Evolutionary conservation across 108 stramenopile genomes (phyloP).

Genomic region (Nitzschia sp.): DNA sequence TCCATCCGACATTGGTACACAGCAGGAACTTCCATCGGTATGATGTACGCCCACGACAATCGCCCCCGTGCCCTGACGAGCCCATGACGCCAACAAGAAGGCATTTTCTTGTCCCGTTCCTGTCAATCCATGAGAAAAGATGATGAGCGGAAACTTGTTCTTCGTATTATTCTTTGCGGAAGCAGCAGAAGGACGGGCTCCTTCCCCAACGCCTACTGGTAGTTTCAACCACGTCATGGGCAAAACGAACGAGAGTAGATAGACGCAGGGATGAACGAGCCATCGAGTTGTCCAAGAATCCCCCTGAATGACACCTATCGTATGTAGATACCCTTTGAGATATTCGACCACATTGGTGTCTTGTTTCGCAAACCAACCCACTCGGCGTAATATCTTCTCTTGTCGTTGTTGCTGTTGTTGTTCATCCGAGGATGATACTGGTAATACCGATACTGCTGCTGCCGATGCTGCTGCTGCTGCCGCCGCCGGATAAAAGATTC

Average conservation of each 20-base stretch:
- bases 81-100: slow-evolving; percentile 42
- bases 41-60: slow-evolving; percentile 57
- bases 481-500: slow-evolving; percentile 25
- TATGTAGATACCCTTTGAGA: slow-evolving; percentile 17
- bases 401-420: not conserved
- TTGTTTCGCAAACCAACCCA: slow-evolving; percentile 33
- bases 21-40: slow-evolving; percentile 53
- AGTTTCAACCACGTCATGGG: slow-evolving; percentile 3
- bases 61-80: slow-evolving; percentile 52
- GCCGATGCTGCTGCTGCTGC: too few relatives aligned
- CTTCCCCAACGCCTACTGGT: not conserved
- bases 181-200: not conserved
- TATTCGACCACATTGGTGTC: slow-evolving; percentile 10
- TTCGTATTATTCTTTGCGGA: slow-evolving; percentile 2
- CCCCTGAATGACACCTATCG: not conserved
- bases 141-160: slow-evolving; percentile 37
- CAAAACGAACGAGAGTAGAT: not conserved
- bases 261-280: not conserved
- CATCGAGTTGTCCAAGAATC: not conserved
- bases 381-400: not conserved
- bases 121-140: slow-evolving; percentile 64
- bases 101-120: slow-evolving; percentile 64
- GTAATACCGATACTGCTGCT: too few relatives aligned
- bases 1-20: slow-evolving; percentile 42
- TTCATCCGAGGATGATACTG: too few relatives aligned